Evolutionary conservation across 148 eudicot genomes (phyloP).

Genomic region (Vaccinium darrowii): DNA sequence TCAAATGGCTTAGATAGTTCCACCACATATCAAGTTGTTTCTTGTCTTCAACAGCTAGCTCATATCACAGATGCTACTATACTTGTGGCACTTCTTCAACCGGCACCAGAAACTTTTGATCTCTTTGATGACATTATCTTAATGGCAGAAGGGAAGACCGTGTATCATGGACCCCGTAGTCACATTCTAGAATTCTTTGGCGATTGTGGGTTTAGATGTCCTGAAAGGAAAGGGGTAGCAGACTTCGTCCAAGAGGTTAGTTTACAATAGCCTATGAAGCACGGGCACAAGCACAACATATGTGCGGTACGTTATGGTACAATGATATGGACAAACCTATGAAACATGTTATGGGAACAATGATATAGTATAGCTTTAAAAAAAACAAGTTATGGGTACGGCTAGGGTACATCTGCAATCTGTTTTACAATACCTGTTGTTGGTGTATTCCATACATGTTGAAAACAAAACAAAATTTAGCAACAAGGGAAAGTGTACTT

Average conservation of each 20-base stretch:
- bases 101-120: conserved; percentile 83
- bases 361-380: too few relatives aligned
- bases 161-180: conserved; percentile 73
- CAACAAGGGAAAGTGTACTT: not conserved
- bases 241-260: conserved; percentile 89
- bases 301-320: too few relatives aligned
- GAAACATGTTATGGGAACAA: not conserved
- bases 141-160: conserved; percentile 80
- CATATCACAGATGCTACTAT: conserved; percentile 73
- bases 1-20: too few relatives aligned
- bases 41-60: conserved; percentile 66
- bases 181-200: conserved; percentile 51
- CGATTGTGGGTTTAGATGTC: conserved; percentile 74
- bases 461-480: not conserved
- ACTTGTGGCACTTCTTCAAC: conserved; percentile 83
- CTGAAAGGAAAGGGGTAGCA: conserved; percentile 78
- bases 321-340: not conserved
- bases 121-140: conserved; percentile 83
- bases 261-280: not conserved
- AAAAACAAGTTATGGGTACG: too few relatives aligned
- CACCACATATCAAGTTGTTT: not conserved
- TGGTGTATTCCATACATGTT: not conserved
- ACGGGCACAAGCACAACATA: not conserved
- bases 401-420: not conserved
- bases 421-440: not conserved